Conservation (phyloP, 306 rosid genomes). For the Canavalia gladiata region DNA sequence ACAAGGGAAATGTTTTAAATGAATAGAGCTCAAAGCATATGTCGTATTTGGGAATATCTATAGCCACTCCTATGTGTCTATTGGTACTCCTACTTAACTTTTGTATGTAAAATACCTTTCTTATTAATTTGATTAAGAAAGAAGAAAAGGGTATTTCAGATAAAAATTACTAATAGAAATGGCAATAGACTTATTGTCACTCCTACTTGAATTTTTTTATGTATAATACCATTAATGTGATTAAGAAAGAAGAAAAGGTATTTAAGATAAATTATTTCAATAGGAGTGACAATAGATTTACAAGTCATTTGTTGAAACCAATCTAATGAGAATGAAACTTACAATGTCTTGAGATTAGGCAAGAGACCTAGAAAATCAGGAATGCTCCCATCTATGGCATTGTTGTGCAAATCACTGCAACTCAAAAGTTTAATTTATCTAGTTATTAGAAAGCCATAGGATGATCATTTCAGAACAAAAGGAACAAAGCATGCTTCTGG, state of each 20-base stretch:
- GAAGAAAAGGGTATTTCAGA: too few relatives aligned
- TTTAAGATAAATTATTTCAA: too few relatives aligned
- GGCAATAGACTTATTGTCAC: too few relatives aligned
- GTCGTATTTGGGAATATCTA: neutral
- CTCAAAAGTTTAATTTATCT: neutral
- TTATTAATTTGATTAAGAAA: too few relatives aligned
- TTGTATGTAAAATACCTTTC: too few relatives aligned
- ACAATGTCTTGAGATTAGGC: constrained; percentile 55
- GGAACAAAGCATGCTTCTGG: neutral
- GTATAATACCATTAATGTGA: too few relatives aligned
- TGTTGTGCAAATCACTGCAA: constrained; percentile 56
- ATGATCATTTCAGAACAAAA: neutral
- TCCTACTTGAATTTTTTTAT: too few relatives aligned
- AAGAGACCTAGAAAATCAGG: constrained; percentile 59
- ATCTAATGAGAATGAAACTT: constrained; percentile 32
- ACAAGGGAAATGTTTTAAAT: neutral
- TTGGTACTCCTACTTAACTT: too few relatives aligned
- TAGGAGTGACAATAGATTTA: too few relatives aligned
- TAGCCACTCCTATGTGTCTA: too few relatives aligned
- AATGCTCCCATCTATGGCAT: constrained; percentile 56
- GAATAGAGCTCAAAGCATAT: constrained; percentile 2
- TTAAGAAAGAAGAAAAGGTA: too few relatives aligned
- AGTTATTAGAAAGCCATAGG: neutral
- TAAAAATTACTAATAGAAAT: too few relatives aligned
- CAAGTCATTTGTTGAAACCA: constrained; percentile 18